Conservation (phyloP, 2,329 filamentous ascomycete species). For the Volutella citrinella region DNA sequence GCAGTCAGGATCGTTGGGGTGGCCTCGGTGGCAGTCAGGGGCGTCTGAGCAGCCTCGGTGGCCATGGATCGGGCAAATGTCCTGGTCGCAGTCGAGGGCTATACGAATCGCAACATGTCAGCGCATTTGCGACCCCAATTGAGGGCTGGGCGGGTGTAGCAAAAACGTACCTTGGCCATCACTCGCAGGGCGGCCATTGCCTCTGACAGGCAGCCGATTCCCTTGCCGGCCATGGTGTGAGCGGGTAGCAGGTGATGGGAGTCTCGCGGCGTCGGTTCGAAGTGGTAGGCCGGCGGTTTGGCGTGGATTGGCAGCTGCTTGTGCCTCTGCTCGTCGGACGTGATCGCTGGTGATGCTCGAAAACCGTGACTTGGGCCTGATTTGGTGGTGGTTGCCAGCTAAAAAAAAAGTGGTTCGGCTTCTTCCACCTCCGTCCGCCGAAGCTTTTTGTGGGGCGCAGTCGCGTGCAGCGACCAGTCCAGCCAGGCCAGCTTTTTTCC, state of each 20-base stretch:
- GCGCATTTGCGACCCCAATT: too few species aligned
- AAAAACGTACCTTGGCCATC: constrained; percentile 35
- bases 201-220: constrained; percentile 49
- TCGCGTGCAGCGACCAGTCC: constrained; percentile 6
- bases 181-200: constrained; percentile 50
- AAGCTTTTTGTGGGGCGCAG: constrained; percentile 28
- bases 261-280: too few species aligned
- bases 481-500: constrained; percentile 32
- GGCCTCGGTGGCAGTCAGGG: too few species aligned
- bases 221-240: constrained; percentile 42
- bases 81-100: constrained; percentile 34
- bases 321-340: too few species aligned
- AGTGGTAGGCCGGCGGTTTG: too few species aligned
- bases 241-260: constrained; percentile 3
- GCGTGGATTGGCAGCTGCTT: constrained; percentile 9
- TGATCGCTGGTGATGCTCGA: constrained; percentile 15
- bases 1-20: too few species aligned
- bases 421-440: constrained; percentile 23
- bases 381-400: too few species aligned
- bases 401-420: constrained; percentile 27
- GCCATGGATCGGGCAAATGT: constrained; percentile 55
- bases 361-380: constrained; percentile 29
- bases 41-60: too few species aligned
- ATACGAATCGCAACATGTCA: too few species aligned
- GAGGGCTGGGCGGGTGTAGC: not conserved